Evolutionary conservation across 805 yeast species (phyloP).

Genomic region (Wickerhamiella cacticola): DNA sequence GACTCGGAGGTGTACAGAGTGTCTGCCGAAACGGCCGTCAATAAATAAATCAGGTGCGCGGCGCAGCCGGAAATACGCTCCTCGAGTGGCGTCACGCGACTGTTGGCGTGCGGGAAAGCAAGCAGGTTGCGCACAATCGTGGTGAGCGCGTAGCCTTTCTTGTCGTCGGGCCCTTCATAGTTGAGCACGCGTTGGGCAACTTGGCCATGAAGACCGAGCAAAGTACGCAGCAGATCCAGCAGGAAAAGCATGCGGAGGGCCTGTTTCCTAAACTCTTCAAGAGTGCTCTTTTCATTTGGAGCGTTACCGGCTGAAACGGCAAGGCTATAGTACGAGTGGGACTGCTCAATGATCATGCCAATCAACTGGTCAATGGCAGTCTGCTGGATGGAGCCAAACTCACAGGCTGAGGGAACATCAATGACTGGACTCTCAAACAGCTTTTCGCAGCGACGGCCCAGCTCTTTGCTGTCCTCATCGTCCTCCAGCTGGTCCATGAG

Average conservation of each 20-base stretch:
- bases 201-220: neutral
- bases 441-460: neutral
- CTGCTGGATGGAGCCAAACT: neutral
- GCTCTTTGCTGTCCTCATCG: neutral
- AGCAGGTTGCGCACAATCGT: neutral
- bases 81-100: neutral
- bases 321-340: neutral
- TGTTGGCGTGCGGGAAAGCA: neutral
- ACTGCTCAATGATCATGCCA: neutral
- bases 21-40: conserved; percentile 3
- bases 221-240: neutral
- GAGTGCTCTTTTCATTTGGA: neutral
- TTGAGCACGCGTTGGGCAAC: neutral
- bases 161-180: neutral
- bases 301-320: neutral
- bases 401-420: neutral
- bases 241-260: neutral
- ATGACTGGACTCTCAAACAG: neutral
- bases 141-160: neutral
- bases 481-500: neutral
- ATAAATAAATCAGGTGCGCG: neutral
- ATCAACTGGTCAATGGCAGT: neutral
- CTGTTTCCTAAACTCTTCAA: neutral
- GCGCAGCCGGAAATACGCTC: neutral
- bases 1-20: conserved; percentile 2